Evolutionary conservation across 2,329 filamentous ascomycete genomes (phyloP).

Genomic region (Aspergillus piperis): DNA sequence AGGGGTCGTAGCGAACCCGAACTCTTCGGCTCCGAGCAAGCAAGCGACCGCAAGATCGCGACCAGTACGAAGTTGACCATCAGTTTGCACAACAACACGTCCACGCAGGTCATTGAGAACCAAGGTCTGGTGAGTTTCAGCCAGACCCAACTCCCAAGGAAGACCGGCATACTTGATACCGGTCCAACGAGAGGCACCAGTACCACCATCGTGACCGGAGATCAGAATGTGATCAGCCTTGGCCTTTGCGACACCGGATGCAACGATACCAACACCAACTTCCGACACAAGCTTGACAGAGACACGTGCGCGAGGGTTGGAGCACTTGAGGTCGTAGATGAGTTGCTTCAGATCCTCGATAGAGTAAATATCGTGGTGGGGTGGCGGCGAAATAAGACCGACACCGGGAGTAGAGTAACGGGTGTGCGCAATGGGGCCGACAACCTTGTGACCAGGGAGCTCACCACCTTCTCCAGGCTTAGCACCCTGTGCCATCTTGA

Average conservation of each 20-base stretch:
- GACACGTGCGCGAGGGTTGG: slow-evolving; percentile 85
- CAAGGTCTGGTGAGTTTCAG: slow-evolving; percentile 94
- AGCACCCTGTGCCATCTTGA: slow-evolving; percentile 98
- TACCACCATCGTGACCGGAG: slow-evolving; percentile 94
- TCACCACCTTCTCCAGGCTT: slow-evolving; percentile 98
- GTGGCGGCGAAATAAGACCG: slow-evolving; percentile 91
- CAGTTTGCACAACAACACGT: slow-evolving; percentile 92
- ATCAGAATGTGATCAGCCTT: slow-evolving; percentile 97
- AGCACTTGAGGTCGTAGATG: slow-evolving; percentile 97
- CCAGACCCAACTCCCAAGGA: slow-evolving; percentile 94
- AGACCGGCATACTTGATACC: slow-evolving; percentile 98
- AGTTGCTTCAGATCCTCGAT: slow-evolving; percentile 98
- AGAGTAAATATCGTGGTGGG: slow-evolving; percentile 97
- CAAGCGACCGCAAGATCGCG: slow-evolving; percentile 93
- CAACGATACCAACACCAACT: slow-evolving; percentile 95
- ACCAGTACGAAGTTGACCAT: slow-evolving; percentile 89
- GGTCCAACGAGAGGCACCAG: slow-evolving; percentile 94
- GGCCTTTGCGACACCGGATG: slow-evolving; percentile 94
- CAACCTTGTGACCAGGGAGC: slow-evolving; percentile 94
- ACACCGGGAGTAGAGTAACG: slow-evolving; percentile 96
- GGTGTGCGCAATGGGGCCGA: slow-evolving; percentile 87
- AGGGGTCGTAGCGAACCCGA: slow-evolving; percentile 92
- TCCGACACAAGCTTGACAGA: slow-evolving; percentile 98
- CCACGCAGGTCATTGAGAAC: slow-evolving; percentile 95
- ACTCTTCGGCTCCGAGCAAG: slow-evolving; percentile 95